Evolutionary conservation across 2,329 filamentous ascomycete genomes (phyloP), one percentile per base, ranked within the genome.

Genomic region (Cercospora sp.): DNA sequence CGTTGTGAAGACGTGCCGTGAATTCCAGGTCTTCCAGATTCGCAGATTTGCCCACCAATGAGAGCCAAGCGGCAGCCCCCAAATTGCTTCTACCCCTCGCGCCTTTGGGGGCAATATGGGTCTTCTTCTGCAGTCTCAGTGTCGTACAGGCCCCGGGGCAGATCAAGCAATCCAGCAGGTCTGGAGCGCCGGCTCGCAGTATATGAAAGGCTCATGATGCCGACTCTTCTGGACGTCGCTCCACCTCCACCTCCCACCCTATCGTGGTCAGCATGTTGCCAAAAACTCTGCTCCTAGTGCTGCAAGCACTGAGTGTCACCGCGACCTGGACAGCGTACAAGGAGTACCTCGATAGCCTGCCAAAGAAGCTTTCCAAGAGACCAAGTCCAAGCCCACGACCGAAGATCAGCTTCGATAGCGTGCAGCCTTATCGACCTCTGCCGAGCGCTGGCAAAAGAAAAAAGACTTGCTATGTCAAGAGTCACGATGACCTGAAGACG

Each of bases 391-490:
- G 63, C n/a, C 58, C 64, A 6, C 72, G 80, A 28, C 79, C 80
- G 1, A 71, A 76, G 12, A 74, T 79, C 53, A 69, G 74, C 1
- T 75, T 80, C 42, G 69, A 71, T 8, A 20, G 55, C 30, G 31
- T 59, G 10, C 28, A 59, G 55, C 80, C 81, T 5, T 74, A 80
- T 45, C 74, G 77, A 31, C 79, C 79, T 18, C 20, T 28, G 0
- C 77, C 77, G 3, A n/a, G 67, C 5, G 80, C 79, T 26, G 76
- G 79, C 5, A 42, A 71, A 7, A 74, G 81, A 30, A 77, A 72
- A 26, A 80, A 77, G 70, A 78, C 75, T 5, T 83, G 81, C 69
- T 74, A 72, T 20, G 79, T 83, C 28, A 72, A 79, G 39, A 78
- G 76, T 36, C 77, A 78, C 65, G 72, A 78, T 39, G 80, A 81